Percentiles rank a stretch among this genome's conserved stretches.
phyloP scores from a whole-genome alignment of 768 basidiomycete genomes.

The Lyophyllum decastes region DNA sequence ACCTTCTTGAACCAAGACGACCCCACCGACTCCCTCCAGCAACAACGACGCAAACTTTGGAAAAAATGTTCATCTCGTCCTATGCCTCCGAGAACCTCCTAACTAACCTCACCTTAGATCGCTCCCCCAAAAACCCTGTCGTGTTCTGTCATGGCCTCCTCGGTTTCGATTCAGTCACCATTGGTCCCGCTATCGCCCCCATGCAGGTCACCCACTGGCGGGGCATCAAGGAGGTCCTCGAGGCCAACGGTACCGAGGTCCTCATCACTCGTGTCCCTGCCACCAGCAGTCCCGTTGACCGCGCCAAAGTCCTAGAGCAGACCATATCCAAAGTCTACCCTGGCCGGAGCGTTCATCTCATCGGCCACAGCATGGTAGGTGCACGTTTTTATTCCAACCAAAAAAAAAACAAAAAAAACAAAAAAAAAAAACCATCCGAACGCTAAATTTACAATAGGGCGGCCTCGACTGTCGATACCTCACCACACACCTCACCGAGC shows the following conservation, averaged over 20 bases:
- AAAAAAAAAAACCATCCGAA: background rate
- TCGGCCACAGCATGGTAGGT: slow-evolving; percentile 78
- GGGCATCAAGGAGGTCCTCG: slow-evolving; percentile 91
- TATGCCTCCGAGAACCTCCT: background rate
- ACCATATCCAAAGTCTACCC: slow-evolving; percentile 80
- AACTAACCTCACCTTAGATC: slow-evolving; percentile 48
- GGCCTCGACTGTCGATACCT: slow-evolving; percentile 94
- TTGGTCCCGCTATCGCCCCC: slow-evolving; percentile 75
- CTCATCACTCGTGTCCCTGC: slow-evolving; percentile 94
- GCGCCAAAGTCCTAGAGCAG: slow-evolving; percentile 88
- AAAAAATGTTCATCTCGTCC: slow-evolving; percentile 64
- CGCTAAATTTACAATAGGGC: slow-evolving; percentile 43
- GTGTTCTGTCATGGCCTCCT: slow-evolving; percentile 96
- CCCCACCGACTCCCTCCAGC: slow-evolving; percentile 45
- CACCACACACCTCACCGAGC: slow-evolving; percentile 72
- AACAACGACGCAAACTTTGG: slow-evolving; percentile 44
- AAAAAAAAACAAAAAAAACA: too few species aligned
- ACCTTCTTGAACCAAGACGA: slow-evolving; percentile 54
- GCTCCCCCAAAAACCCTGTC: slow-evolving; percentile 78
- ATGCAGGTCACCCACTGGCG: slow-evolving; percentile 94
- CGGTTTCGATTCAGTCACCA: slow-evolving; percentile 84
- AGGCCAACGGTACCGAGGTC: slow-evolving; percentile 86
- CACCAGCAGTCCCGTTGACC: slow-evolving; percentile 83
- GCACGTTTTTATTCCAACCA: background rate
- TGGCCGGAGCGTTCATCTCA: slow-evolving; percentile 84